Evolutionary conservation across 1,284 basidiomycete genomes (phyloP).

Genomic region (Ustilago trichophora): DNA sequence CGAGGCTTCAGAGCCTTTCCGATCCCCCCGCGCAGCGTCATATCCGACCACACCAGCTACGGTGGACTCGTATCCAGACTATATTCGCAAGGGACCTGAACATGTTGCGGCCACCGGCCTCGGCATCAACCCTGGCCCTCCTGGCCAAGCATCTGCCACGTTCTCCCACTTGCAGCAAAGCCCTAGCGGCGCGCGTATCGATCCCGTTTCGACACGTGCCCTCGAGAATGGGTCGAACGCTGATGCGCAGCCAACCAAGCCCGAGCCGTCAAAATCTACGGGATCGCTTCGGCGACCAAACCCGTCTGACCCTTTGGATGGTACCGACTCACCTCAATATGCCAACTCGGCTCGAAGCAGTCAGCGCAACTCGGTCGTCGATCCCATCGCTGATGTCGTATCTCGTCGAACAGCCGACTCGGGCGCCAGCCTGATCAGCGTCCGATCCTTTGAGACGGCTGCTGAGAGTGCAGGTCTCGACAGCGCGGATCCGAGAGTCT

Average conservation of each 20-base stretch:
- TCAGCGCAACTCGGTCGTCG: conserved; percentile 23
- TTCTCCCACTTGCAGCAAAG: not conserved
- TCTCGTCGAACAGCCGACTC: conserved; percentile 32
- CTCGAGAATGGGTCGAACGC: not conserved
- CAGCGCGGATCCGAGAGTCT: conserved; percentile 19
- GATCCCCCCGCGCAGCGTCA: conserved; percentile 3
- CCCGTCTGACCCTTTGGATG: no score
- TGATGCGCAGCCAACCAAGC: not conserved
- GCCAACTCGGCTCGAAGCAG: conserved; percentile 19
- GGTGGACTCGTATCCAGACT: not conserved
- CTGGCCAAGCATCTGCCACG: not conserved
- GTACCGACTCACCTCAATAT: conserved; percentile 7
- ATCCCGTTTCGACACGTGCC: not conserved
- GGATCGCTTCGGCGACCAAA: not conserved
- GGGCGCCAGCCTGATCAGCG: conserved; percentile 37
- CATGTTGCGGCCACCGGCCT: conserved; percentile 8
- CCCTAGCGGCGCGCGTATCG: not conserved
- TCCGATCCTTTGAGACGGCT: conserved; percentile 51
- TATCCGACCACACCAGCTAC: not conserved
- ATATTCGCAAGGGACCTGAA: not conserved
- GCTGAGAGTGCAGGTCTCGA: conserved; percentile 30
- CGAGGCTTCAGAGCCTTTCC: not conserved
- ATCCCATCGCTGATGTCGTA: conserved; percentile 5
- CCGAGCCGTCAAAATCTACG: not conserved
- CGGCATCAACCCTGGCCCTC: conserved; percentile 7